Conservation (phyloP, 202 grass and related monocot species). For the Schoenoplectus tabernaemontani region DNA sequence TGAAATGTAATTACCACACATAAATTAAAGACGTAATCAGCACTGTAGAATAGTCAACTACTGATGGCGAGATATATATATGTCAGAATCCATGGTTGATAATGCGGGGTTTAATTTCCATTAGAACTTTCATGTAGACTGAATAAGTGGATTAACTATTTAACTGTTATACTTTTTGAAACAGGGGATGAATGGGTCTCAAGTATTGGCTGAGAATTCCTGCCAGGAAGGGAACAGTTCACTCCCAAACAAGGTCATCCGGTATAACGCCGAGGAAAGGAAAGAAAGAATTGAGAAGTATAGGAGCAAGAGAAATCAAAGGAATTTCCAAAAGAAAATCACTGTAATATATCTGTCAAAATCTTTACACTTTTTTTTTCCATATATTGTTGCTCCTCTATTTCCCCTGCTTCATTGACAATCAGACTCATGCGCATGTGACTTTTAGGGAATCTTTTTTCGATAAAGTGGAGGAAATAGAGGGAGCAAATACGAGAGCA, state of each 20-base stretch:
- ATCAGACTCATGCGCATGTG: no score
- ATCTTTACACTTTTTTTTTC: neutral
- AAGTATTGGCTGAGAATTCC: conserved; percentile 2
- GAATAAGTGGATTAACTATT: neutral
- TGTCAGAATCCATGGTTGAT: neutral
- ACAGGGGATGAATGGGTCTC: conserved; percentile 31
- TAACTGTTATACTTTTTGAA: neutral
- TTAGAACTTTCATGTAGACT: neutral
- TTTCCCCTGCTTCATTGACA: no score
- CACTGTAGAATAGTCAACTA: neutral
- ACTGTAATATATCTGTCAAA: conserved; percentile 37
- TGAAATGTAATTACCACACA: neutral
- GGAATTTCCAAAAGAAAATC: conserved; percentile 93
- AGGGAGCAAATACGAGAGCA: no score
- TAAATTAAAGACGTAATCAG: neutral
- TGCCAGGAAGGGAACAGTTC: neutral
- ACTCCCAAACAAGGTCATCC: conserved; percentile 2
- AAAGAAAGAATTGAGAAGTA: conserved; percentile 88
- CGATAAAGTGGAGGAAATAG: no score
- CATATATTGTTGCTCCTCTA: no score
- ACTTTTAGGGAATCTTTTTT: no score
- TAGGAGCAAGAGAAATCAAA: conserved; percentile 74
- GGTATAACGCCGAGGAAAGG: conserved; percentile 75
- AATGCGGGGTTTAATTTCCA: conserved; percentile 4
- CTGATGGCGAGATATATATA: neutral